Conservation (phyloP, 148 eudicot genomes). For the Rheum nobile region DNA sequence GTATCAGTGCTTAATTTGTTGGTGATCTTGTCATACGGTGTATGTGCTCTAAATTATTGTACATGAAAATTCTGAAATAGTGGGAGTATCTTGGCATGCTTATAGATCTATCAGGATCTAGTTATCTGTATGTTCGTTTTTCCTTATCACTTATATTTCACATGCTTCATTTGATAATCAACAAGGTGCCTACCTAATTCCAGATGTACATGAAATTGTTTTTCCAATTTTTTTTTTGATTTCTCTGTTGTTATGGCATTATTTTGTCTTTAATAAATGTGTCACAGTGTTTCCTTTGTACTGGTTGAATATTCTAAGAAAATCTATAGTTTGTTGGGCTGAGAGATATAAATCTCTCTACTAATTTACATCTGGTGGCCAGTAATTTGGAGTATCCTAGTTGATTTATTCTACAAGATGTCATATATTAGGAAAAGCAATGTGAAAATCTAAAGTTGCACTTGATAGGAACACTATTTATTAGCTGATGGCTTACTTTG, state of each 20-base stretch:
- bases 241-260: not conserved
- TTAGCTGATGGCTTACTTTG: slow-evolving; percentile 21
- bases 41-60: not conserved
- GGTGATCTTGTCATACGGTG: not conserved
- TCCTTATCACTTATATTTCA: not conserved
- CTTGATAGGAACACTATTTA: not conserved
- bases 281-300: not conserved
- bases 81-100: not conserved
- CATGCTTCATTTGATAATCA: not conserved
- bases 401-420: not conserved
- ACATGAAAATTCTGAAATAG: not conserved
- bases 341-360: too few species aligned
- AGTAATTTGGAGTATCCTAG: not conserved
- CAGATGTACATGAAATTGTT: not conserved
- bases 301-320: not conserved
- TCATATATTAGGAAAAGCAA: not conserved
- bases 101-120: too few species aligned
- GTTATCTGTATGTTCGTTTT: not conserved
- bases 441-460: not conserved
- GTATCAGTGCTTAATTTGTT: not conserved
- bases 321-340: not conserved
- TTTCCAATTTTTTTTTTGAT: not conserved
- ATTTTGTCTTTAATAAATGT: not conserved
- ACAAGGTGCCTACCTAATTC: not conserved
- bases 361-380: not conserved